Conservation (phyloP, 2,329 filamentous ascomycete genomes). For the Fusarium aywerte region DNA sequence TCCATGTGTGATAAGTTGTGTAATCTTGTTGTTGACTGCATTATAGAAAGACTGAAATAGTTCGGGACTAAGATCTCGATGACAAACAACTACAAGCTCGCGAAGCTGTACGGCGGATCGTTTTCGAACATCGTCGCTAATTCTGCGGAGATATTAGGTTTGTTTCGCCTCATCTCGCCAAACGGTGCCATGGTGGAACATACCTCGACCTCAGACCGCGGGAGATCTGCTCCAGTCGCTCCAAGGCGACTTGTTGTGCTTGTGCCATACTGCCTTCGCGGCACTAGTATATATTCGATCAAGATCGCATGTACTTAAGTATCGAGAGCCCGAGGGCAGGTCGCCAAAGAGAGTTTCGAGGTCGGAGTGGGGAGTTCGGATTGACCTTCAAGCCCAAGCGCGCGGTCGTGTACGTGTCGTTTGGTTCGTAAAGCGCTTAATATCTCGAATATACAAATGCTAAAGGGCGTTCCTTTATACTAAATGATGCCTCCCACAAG, state of each 20-base stretch:
- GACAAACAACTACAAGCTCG: constrained; percentile 65
- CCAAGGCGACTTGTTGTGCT: constrained; percentile 64
- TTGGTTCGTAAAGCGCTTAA: not conserved
- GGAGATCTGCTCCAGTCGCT: constrained; percentile 65
- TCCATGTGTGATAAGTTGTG: constrained; percentile 80
- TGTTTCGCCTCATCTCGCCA: not conserved
- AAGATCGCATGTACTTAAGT: constrained; percentile 46
- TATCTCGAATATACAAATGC: not conserved
- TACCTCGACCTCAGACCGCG: constrained; percentile 68
- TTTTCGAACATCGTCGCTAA: constrained; percentile 62
- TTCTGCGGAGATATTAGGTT: constrained; percentile 44
- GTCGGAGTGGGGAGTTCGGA: constrained; percentile 13
- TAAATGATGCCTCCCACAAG: constrained; percentile 29
- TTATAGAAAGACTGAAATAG: constrained; percentile 74
- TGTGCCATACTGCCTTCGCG: constrained; percentile 53
- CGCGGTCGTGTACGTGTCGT: constrained; percentile 30
- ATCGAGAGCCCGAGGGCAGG: constrained; percentile 14
- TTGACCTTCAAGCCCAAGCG: constrained; percentile 26
- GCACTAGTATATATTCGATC: constrained; percentile 40
- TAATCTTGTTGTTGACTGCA: constrained; percentile 67
- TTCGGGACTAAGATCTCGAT: constrained; percentile 80
- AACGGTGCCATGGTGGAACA: constrained; percentile 21
- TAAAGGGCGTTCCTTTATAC: not conserved
- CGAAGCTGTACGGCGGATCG: constrained; percentile 65
- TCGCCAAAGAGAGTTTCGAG: constrained; percentile 6